Evolutionary conservation across 2,329 filamentous ascomycete species (phyloP).

Genomic region (Colletotrichum falcatum): DNA sequence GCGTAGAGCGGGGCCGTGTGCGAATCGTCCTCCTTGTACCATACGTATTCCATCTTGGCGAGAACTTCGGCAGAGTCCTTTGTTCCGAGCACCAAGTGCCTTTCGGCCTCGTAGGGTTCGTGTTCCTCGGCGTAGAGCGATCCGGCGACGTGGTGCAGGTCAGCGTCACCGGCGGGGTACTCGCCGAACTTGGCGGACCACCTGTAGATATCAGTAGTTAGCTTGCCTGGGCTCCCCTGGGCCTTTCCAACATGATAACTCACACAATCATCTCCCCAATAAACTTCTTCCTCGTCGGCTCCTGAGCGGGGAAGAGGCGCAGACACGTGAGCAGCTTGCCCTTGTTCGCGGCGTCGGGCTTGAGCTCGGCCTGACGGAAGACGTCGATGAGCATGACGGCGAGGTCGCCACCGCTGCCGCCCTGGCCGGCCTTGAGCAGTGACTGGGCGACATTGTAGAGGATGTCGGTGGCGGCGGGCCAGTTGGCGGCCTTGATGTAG

Average conservation of each 20-base stretch:
- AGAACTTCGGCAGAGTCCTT: constrained; percentile 87
- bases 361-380: constrained; percentile 87
- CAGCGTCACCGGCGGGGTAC: constrained; percentile 90
- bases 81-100: constrained; percentile 88
- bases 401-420: constrained; percentile 91
- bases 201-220: constrained; percentile 50
- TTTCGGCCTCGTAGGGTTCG: constrained; percentile 92
- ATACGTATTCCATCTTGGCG: constrained; percentile 87
- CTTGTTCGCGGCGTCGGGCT: constrained; percentile 79
- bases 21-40: constrained; percentile 90
- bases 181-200: constrained; percentile 92
- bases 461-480: constrained; percentile 86
- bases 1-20: constrained; percentile 90
- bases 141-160: constrained; percentile 92
- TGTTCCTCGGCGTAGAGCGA: constrained; percentile 92
- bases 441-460: constrained; percentile 86
- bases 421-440: constrained; percentile 91
- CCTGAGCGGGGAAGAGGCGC: constrained; percentile 81
- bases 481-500: constrained; percentile 90
- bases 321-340: constrained; percentile 82
- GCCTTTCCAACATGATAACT: constrained; percentile 46
- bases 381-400: constrained; percentile 90
- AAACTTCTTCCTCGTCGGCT: constrained; percentile 94
- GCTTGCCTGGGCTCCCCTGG: background rate
- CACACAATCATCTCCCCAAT: constrained; percentile 85